phyloP scores from a whole-genome alignment of 805 yeast genomes.

The Starmerella stellata region DNA sequence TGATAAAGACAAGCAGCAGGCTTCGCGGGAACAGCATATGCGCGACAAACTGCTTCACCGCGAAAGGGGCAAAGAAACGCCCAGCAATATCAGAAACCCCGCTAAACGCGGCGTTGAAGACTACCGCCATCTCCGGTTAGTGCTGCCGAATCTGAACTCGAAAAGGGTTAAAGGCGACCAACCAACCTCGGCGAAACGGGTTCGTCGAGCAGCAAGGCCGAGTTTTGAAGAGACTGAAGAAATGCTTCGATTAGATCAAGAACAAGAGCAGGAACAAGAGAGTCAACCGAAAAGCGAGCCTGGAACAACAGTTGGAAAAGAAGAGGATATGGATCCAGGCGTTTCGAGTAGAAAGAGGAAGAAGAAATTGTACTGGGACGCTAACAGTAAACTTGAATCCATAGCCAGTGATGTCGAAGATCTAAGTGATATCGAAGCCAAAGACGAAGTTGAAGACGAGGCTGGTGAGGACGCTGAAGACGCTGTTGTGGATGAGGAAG shows the following conservation, averaged over 20 bases:
- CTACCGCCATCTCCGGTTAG: conserved; percentile 10
- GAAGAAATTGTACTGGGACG: too few species aligned
- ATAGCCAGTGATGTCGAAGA: too few species aligned
- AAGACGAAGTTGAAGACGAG: background rate
- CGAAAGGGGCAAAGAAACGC: background rate
- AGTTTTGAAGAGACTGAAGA: too few species aligned
- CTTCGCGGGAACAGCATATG: background rate
- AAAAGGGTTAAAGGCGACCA: too few species aligned
- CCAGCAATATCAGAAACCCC: conserved; percentile 9
- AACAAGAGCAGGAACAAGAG: background rate
- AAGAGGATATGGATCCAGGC: too few species aligned
- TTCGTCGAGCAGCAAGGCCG: conserved; percentile 3
- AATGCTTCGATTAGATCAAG: too few species aligned
- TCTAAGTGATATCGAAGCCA: too few species aligned
- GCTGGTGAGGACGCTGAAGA: background rate
- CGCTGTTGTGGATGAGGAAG: background rate
- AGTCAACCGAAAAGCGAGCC: background rate
- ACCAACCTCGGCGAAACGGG: conserved; percentile 1
- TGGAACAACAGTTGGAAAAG: background rate
- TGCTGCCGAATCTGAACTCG: background rate
- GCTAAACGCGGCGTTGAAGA: conserved; percentile 8
- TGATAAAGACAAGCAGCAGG: background rate
- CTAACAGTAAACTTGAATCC: too few species aligned
- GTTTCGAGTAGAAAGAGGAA: background rate
- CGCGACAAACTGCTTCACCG: background rate